phyloP scores from a whole-genome alignment of 2,329 filamentous ascomycete species.

The Ceratocystis destructans region DNA sequence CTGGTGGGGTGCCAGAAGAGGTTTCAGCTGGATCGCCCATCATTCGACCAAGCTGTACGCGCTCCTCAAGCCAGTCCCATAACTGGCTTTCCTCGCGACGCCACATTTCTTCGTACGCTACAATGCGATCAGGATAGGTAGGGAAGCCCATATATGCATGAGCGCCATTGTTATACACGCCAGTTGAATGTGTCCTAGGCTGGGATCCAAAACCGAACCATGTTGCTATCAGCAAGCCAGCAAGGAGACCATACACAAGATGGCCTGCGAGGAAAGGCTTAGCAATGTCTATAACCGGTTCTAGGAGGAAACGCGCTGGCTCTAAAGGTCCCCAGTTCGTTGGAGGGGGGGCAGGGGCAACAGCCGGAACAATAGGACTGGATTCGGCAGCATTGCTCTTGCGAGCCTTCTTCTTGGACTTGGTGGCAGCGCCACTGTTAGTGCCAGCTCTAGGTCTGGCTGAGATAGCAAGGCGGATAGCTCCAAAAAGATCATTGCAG shows the following conservation, averaged over 20 bases:
- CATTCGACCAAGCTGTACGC: slow-evolving; percentile 56
- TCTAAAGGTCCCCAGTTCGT: slow-evolving; percentile 69
- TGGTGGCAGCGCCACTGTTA: slow-evolving; percentile 34
- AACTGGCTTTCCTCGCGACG: slow-evolving; percentile 71
- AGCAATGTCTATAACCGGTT: slow-evolving; percentile 56
- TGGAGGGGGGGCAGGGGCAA: slow-evolving; percentile 28
- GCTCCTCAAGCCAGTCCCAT: slow-evolving; percentile 87
- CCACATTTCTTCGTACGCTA: slow-evolving; percentile 91
- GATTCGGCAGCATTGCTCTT: slow-evolving; percentile 36
- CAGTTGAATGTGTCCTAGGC: slow-evolving; percentile 27
- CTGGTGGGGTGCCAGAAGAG: slow-evolving; percentile 20
- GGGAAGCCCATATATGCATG: slow-evolving; percentile 28
- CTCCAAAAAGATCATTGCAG: slow-evolving; percentile 63
- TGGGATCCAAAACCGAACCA: slow-evolving; percentile 53
- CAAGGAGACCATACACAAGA: slow-evolving; percentile 60
- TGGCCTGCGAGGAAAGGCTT: slow-evolving; percentile 62
- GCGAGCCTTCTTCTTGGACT: slow-evolving; percentile 49
- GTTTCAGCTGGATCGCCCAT: slow-evolving; percentile 28
- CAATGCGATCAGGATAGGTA: slow-evolving; percentile 50
- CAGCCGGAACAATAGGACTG: slow-evolving; percentile 28
- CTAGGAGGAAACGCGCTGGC: slow-evolving; percentile 54
- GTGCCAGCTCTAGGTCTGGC: slow-evolving; percentile 43
- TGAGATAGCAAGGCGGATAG: slow-evolving; percentile 59
- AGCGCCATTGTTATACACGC: slow-evolving; percentile 23
- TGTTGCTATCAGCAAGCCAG: slow-evolving; percentile 56